Conservation (phyloP, 208 protist genomes). For the Histomonas meleagridis region DNA sequence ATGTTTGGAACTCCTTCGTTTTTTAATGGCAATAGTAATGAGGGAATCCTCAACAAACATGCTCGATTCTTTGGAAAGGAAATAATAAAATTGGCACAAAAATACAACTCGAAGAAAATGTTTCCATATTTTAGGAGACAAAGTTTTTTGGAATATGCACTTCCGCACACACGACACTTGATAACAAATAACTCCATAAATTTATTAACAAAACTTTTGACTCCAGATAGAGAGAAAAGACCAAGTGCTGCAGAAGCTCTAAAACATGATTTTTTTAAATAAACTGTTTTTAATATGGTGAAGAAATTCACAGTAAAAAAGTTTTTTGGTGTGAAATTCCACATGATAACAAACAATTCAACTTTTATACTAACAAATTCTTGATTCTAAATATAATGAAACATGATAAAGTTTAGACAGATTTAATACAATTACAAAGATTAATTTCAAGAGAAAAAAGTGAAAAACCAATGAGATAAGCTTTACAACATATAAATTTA, state of each 20-base stretch:
- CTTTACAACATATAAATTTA: no score
- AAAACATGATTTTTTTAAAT: not conserved
- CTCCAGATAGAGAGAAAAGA: not conserved
- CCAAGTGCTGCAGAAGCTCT: not conserved
- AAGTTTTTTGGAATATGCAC: slow-evolving; percentile 16
- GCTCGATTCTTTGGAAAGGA: not conserved
- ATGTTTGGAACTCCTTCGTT: not conserved
- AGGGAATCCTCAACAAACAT: not conserved
- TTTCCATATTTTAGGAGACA: not conserved
- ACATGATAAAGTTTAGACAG: no score
- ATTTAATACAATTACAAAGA: no score
- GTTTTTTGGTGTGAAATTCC: no score
- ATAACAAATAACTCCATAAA: not conserved
- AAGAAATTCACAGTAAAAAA: no score
- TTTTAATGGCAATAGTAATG: not conserved
- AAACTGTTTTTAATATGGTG: no score
- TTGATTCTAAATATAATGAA: no score
- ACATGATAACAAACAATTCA: no score
- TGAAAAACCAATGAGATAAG: no score
- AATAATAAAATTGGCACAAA: not conserved
- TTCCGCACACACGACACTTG: not conserved
- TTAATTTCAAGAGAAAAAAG: no score
- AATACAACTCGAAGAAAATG: not conserved
- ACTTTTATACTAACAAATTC: no score
- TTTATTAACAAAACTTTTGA: not conserved